Percentiles rank a stretch among this genome's conserved stretches.
Evolutionary conservation across 2,329 filamentous ascomycete genomes (phyloP).

Genomic region (Diaporthe destruens): DNA sequence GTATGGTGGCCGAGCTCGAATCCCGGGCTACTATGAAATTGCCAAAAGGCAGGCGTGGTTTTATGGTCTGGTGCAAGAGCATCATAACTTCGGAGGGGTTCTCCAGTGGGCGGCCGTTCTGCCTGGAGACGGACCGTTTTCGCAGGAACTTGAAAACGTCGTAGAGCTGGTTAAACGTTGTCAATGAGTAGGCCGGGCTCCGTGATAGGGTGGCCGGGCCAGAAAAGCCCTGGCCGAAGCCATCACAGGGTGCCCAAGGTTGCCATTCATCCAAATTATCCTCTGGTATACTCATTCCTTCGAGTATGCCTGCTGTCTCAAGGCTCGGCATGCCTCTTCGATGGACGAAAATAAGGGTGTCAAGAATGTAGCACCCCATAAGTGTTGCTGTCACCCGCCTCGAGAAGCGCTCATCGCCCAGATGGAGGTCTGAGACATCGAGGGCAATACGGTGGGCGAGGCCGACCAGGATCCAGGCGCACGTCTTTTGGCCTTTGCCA

Average conservation of each 20-base stretch:
- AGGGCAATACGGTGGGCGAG: slow-evolving; percentile 69
- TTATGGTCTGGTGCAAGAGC: slow-evolving; percentile 44
- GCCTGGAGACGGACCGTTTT: slow-evolving; percentile 40
- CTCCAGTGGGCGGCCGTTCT: slow-evolving; percentile 32
- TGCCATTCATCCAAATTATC: slow-evolving; percentile 82
- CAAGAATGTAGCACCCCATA: slow-evolving; percentile 73
- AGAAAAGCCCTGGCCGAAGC: slow-evolving; percentile 49
- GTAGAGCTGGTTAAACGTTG: slow-evolving; percentile 58
- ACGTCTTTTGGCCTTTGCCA: slow-evolving; percentile 65
- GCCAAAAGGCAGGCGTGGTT: slow-evolving; percentile 44
- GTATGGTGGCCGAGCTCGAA: slow-evolving; percentile 43
- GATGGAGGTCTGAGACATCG: slow-evolving; percentile 44
- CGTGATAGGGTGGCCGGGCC: slow-evolving; percentile 45
- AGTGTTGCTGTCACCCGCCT: slow-evolving; percentile 48
- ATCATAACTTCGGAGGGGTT: slow-evolving; percentile 30
- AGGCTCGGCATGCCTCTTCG: slow-evolving; percentile 65
- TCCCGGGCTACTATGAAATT: slow-evolving; percentile 43
- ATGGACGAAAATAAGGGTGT: slow-evolving; percentile 67
- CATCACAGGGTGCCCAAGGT: slow-evolving; percentile 71
- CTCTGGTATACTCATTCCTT: slow-evolving; percentile 64
- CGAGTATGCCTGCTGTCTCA: slow-evolving; percentile 59
- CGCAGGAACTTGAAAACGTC: slow-evolving; percentile 54
- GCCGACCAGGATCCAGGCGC: slow-evolving; percentile 75
- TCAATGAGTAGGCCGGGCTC: slow-evolving; percentile 53
- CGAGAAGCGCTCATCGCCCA: slow-evolving; percentile 37